Evolutionary conservation across 1,139 yeast species (phyloP).

Genomic region (Candida dubliniensis): DNA sequence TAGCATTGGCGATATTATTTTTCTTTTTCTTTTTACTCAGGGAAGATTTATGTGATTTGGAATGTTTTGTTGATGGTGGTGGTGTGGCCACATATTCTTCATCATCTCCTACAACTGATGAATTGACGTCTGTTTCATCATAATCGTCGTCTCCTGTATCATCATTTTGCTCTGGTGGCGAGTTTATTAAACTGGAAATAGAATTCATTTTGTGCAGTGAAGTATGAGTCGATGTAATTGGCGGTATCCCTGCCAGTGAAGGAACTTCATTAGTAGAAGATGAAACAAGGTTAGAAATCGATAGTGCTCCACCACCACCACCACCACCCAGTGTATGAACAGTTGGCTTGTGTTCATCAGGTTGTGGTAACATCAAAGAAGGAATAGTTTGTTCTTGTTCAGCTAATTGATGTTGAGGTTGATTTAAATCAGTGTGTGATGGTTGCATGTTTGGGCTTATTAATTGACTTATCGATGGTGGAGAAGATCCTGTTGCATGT

Average conservation of each 20-base stretch:
- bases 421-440: not conserved
- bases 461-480: constrained; percentile 6
- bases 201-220: constrained; percentile 10
- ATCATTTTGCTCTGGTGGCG: constrained; percentile 9
- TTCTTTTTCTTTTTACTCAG: constrained; percentile 11
- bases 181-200: constrained; percentile 7
- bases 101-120: constrained; percentile 18
- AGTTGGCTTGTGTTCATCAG: not conserved
- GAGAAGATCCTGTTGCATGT: constrained; percentile 6
- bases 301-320: constrained; percentile 11
- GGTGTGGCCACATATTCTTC: constrained; percentile 14
- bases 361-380: no score
- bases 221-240: constrained; percentile 5
- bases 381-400: not conserved
- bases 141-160: constrained; percentile 13
- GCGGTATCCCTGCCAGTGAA: constrained; percentile 6
- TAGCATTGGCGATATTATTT: constrained; percentile 18
- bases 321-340: not conserved
- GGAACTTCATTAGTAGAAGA: not conserved
- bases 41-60: constrained; percentile 1
- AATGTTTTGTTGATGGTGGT: constrained; percentile 7
- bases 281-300: constrained; percentile 15
- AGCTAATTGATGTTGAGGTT: not conserved
- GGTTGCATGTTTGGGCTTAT: not conserved
- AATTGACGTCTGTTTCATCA: constrained; percentile 16